Conservation (phyloP, 2,329 filamentous ascomycete species). For the Claviceps arundinis region DNA sequence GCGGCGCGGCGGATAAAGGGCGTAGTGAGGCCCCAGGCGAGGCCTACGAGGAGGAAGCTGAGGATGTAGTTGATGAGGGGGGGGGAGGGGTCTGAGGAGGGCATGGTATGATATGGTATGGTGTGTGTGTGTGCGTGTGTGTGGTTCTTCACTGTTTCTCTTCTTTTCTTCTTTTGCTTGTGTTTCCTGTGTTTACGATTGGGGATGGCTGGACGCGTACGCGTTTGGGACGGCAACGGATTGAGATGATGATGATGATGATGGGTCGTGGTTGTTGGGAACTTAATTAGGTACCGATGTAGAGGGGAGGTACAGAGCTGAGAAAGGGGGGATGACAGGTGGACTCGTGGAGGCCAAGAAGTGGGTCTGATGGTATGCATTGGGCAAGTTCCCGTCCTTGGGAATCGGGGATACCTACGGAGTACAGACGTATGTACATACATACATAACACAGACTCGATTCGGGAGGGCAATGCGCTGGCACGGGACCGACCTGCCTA, state of each 20-base stretch:
- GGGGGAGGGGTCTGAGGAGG: constrained; percentile 20
- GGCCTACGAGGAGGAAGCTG: constrained; percentile 79
- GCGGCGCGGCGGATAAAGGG: constrained; percentile 85
- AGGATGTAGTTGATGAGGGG: constrained; percentile 68
- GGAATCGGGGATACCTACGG: too few relatives aligned
- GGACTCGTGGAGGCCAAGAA: background rate
- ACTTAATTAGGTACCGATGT: background rate
- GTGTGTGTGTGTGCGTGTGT: too few relatives aligned
- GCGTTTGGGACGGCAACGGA: background rate
- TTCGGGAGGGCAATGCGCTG: too few relatives aligned
- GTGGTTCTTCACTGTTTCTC: background rate
- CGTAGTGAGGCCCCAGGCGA: constrained; percentile 88
- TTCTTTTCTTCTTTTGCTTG: background rate
- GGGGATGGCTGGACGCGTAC: too few relatives aligned
- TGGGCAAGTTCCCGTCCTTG: too few relatives aligned
- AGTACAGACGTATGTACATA: too few relatives aligned
- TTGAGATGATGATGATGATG: background rate
- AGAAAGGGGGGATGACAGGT: background rate
- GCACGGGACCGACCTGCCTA: too few relatives aligned
- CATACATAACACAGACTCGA: too few relatives aligned
- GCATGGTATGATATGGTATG: background rate
- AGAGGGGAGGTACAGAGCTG: background rate
- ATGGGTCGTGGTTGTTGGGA: background rate
- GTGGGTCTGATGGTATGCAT: too few relatives aligned
- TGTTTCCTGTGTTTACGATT: too few relatives aligned